These are phyloP conservation scores for Pythium diclinum DNA, from an alignment of 352 stramenopile species.

Conservation along the genomic window DNA sequence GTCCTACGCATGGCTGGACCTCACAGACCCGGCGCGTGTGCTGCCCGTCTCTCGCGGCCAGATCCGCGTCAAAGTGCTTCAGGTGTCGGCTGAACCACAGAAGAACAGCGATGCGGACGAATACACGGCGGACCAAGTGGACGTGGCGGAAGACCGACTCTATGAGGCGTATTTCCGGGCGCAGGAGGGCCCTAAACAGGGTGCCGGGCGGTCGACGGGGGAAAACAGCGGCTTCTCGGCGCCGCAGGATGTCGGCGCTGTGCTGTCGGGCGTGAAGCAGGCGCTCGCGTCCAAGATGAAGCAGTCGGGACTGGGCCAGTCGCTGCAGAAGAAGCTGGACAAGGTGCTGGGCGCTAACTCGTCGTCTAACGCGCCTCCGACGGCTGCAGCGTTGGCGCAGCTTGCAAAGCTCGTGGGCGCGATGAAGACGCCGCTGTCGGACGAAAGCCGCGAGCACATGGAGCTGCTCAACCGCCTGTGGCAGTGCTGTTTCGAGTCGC, in stretches of 20 bases:
- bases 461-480: constrained; percentile 70
- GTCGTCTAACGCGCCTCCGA: constrained; percentile 41
- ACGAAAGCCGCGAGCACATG: constrained; percentile 62
- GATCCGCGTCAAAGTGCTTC: constrained; percentile 74
- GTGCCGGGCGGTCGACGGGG: not conserved
- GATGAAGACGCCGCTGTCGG: constrained; percentile 57
- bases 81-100: constrained; percentile 40
- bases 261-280: constrained; percentile 77
- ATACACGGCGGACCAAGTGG: constrained; percentile 35
- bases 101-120: not conserved
- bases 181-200: constrained; percentile 30
- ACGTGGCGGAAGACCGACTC: constrained; percentile 62
- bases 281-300: constrained; percentile 81
- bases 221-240: constrained; percentile 12
- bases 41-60: constrained; percentile 46
- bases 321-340: constrained; percentile 75
- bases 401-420: constrained; percentile 63
- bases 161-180: constrained; percentile 65
- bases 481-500: constrained; percentile 60
- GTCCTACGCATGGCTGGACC: constrained; percentile 77
- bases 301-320: constrained; percentile 60
- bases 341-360: constrained; percentile 48
- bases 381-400: constrained; percentile 54
- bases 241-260: constrained; percentile 49
- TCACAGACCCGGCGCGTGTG: constrained; percentile 44